Conservation (phyloP, 805 yeast genomes). For the Ogataea methanolica region DNA sequence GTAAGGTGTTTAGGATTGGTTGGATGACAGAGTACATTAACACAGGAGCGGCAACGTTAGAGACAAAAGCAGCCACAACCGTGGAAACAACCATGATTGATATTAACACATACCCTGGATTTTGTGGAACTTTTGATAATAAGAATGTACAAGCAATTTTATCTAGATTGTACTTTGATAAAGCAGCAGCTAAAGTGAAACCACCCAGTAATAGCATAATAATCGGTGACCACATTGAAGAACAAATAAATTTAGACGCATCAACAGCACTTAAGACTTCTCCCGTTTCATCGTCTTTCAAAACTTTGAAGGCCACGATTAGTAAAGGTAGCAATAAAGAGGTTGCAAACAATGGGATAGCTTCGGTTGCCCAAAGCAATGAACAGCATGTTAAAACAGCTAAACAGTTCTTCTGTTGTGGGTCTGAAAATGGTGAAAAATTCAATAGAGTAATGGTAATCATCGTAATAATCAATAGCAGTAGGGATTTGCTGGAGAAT, state of each 20-base stretch:
- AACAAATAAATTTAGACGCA: constrained; percentile 74
- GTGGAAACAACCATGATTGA: constrained; percentile 84
- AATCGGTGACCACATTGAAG: constrained; percentile 94
- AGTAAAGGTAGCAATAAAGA: constrained; percentile 78
- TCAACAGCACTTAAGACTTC: constrained; percentile 55
- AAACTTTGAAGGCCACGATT: constrained; percentile 66
- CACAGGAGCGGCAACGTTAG: constrained; percentile 97
- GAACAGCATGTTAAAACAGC: constrained; percentile 82
- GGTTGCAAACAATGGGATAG: constrained; percentile 88
- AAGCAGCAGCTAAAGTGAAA: constrained; percentile 89
- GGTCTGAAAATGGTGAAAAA: constrained; percentile 56
- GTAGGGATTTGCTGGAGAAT: constrained; percentile 35
- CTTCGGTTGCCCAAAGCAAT: constrained; percentile 91
- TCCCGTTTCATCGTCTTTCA: constrained; percentile 50
- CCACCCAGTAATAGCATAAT: constrained; percentile 90
- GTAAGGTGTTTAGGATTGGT: constrained; percentile 80
- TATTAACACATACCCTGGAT: constrained; percentile 70
- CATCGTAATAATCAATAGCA: constrained; percentile 41
- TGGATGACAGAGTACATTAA: constrained; percentile 87
- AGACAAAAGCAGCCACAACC: constrained; percentile 90
- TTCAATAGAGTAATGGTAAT: constrained; percentile 46
- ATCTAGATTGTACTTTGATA: constrained; percentile 87
- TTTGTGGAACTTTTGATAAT: constrained; percentile 78
- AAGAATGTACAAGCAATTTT: constrained; percentile 79
- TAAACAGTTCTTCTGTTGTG: constrained; percentile 71